These are phyloP conservation scores for Filobasidium floriforme DNA, from an alignment of 768 basidiomycete genomes.

Conservation along the genomic window DNA sequence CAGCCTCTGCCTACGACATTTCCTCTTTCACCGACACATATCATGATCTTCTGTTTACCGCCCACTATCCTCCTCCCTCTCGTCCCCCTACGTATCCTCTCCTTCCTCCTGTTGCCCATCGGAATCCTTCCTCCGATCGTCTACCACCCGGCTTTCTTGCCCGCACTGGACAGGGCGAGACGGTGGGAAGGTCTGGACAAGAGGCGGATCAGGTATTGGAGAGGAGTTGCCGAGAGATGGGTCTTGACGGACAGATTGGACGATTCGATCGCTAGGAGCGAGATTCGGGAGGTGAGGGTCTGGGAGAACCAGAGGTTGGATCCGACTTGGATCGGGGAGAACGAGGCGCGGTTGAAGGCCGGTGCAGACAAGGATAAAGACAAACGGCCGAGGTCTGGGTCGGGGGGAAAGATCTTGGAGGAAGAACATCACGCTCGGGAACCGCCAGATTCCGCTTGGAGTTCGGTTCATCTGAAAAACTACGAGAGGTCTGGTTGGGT, in stretches of 20 bases:
- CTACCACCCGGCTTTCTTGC: conserved; percentile 41
- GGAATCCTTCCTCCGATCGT: conserved; percentile 34
- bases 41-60: conserved; percentile 35
- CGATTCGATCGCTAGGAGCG: conserved; percentile 31
- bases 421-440: not conserved
- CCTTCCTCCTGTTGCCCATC: conserved; percentile 39
- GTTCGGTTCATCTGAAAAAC: conserved; percentile 24
- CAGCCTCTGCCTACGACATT: conserved; percentile 26
- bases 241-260: conserved; percentile 35
- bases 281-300: conserved; percentile 36
- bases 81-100: conserved; percentile 28
- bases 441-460: conserved; percentile 18
- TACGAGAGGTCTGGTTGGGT: conserved; percentile 38
- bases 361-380: not conserved
- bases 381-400: not conserved
- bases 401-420: not conserved
- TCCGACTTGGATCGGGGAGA: conserved; percentile 25
- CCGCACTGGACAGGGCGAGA: not conserved
- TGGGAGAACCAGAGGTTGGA: conserved; percentile 45
- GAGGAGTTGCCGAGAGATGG: conserved; percentile 26
- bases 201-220: conserved; percentile 11
- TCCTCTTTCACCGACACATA: conserved; percentile 38
- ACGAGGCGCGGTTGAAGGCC: conserved; percentile 7
- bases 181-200: not conserved
- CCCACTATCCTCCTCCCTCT: conserved; percentile 39